Conservation (phyloP, 2,329 filamentous ascomycete species). For the Fusarium sp. region DNA sequence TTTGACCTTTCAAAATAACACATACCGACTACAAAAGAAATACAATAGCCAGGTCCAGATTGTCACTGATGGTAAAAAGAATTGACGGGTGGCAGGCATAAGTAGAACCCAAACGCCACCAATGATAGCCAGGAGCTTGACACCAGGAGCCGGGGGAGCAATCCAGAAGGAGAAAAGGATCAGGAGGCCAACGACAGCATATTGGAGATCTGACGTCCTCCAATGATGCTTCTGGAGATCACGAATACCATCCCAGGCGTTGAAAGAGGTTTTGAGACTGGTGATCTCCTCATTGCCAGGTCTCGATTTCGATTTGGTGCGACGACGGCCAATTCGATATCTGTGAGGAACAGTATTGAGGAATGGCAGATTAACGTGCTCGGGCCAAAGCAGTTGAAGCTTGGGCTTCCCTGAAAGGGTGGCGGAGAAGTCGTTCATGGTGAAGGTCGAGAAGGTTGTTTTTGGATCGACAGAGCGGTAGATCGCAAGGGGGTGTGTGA, state of each 20-base stretch:
- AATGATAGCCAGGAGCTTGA: conserved; percentile 78
- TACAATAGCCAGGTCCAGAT: conserved; percentile 89
- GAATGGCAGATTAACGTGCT: conserved; percentile 54
- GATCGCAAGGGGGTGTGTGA: not conserved
- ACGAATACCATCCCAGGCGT: conserved; percentile 78
- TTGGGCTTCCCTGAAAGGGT: conserved; percentile 53
- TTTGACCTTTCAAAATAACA: not conserved
- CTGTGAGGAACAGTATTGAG: conserved; percentile 54
- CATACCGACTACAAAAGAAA: conserved; percentile 93
- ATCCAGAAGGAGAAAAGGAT: conserved; percentile 86
- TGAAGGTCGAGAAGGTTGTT: conserved; percentile 27
- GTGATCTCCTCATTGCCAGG: conserved; percentile 69
- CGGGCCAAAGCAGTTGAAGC: conserved; percentile 52
- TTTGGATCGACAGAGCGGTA: conserved; percentile 12
- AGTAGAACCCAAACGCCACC: conserved; percentile 75
- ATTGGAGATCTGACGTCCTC: conserved; percentile 86
- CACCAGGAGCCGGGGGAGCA: conserved; percentile 80
- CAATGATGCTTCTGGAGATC: conserved; percentile 81
- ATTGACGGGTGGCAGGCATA: conserved; percentile 87
- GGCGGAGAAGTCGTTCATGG: conserved; percentile 52
- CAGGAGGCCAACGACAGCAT: conserved; percentile 76
- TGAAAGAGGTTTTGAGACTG: conserved; percentile 82
- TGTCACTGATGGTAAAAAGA: conserved; percentile 86
- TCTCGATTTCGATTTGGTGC: conserved; percentile 53
- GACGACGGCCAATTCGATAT: conserved; percentile 51